Evolutionary conservation across 2,329 filamentous ascomycete genomes (phyloP).

Genomic region (Fusarium sororula): DNA sequence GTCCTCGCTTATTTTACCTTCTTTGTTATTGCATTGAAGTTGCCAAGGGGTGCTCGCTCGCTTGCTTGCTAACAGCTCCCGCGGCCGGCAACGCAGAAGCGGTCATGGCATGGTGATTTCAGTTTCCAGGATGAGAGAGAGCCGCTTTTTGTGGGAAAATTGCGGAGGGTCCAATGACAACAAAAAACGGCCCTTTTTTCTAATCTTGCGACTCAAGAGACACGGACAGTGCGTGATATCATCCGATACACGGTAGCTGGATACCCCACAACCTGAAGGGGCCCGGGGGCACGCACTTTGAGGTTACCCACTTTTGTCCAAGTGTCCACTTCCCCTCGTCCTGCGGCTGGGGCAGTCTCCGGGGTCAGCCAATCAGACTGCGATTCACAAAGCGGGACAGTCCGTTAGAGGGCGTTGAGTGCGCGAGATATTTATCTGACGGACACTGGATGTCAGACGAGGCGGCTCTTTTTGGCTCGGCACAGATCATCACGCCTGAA

Average conservation of each 20-base stretch:
- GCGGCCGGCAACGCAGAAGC: slow-evolving; percentile 33
- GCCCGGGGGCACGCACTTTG: neutral
- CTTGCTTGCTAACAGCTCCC: slow-evolving; percentile 11
- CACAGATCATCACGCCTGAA: slow-evolving; percentile 13
- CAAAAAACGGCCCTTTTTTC: slow-evolving; percentile 3
- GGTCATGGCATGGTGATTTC: slow-evolving; percentile 13
- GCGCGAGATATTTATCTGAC: slow-evolving; percentile 29
- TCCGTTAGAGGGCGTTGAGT: slow-evolving; percentile 23
- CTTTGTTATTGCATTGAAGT: neutral
- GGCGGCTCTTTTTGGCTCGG: slow-evolving; percentile 32
- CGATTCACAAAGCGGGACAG: slow-evolving; percentile 13
- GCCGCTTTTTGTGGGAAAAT: slow-evolving; percentile 27
- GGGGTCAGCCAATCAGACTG: slow-evolving; percentile 23
- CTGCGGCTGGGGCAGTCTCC: slow-evolving; percentile 35
- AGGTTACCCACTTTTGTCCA: neutral
- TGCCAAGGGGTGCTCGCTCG: neutral
- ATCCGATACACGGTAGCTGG: neutral
- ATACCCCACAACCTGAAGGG: slow-evolving; percentile 32
- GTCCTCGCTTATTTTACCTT: neutral
- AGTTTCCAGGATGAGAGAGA: slow-evolving; percentile 12
- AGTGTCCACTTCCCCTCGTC: slow-evolving; percentile 41
- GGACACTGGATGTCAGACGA: slow-evolving; percentile 16
- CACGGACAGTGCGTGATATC: slow-evolving; percentile 6
- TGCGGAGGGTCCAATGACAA: slow-evolving; percentile 29
- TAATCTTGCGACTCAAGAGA: slow-evolving; percentile 3